Base-by-base conservation (phyloP, 192 early-diverging fungal genomes). In the Chytriomyces sp. region DNA sequence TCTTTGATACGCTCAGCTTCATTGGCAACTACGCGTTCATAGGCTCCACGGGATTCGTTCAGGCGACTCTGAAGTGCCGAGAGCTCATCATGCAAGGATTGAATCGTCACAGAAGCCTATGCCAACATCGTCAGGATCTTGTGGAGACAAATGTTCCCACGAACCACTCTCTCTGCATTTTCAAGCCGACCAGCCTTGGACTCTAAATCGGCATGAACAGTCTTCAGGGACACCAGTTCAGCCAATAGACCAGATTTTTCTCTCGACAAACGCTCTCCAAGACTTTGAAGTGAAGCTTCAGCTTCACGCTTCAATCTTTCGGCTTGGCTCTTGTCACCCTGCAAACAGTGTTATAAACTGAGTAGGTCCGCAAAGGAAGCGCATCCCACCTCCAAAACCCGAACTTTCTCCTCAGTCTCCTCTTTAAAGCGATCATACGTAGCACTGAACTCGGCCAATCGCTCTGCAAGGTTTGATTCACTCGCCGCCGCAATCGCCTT, bases 381-480 rank as follows among this genome's bases (percentile, higher is more conserved):
- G 59, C 10, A 19, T 10, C 52, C 5, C 12, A 74, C 73, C 38
- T 72, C 40, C 10, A 64, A 26, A 22, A 26, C 67, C 2, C 8
- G 33, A 10, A 80, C 64, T 49, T 80, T 70, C 58, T 62, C 14
- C 41, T 86, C 81, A 71, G 77, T 86, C 56, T 84, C 81, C 25
- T 73, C 77, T 71, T 87, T 87, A 75, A 87, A 92, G 49, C 79
- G 74, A 68, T 93, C 93, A 75, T 90, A 92, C 0, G 90, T 85
- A 2, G 80, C 72, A 38, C 86, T 85, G 52, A 92, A 77, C 75
- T 90, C 86, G 4, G 77, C 75, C 55, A 92, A 38, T 17, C 68
- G 54, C 65, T 75, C 74, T 8, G 56, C 57, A 2, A 75, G 80
- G n/a, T 86, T 73, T 32, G 74, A 78, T 59, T 94, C 93, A 71